These are phyloP conservation scores for Annulohypoxylon bovei DNA, from an alignment of 495 filamentous ascomycete species.

Conservation along the genomic window DNA sequence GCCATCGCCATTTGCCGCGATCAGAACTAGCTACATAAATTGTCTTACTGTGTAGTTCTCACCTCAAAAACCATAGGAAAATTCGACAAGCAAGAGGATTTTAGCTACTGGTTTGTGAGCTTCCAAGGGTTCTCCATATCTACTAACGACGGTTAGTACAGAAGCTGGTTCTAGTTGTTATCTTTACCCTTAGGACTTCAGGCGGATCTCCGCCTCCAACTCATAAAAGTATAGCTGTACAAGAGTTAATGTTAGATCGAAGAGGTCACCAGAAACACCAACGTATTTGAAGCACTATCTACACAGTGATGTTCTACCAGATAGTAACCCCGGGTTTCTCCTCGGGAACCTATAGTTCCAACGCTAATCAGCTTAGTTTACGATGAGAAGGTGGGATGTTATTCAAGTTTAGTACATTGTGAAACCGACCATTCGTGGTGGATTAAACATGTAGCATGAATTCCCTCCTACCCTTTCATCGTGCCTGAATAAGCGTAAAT, in stretches of 20 bases:
- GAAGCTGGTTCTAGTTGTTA: background rate
- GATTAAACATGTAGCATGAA: background rate
- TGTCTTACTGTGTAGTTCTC: background rate
- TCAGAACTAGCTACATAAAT: background rate
- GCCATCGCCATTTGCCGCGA: background rate
- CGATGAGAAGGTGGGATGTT: background rate
- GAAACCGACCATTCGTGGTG: background rate
- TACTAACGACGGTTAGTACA: background rate
- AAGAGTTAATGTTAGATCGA: background rate
- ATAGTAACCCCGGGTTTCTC: background rate
- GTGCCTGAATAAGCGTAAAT: no score
- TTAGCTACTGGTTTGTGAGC: background rate
- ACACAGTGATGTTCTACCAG: background rate
- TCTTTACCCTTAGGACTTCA: background rate
- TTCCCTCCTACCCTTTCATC: background rate
- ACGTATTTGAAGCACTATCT: background rate
- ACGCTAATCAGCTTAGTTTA: background rate
- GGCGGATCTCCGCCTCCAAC: background rate
- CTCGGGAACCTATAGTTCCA: background rate
- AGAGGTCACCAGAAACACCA: background rate
- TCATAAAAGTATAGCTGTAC: background rate
- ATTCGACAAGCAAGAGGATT: background rate
- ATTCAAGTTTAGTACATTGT: background rate
- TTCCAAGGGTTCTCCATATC: background rate
- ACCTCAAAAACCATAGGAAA: no score